Evolutionary conservation across 1,139 yeast species (phyloP).

Genomic region (Saccharomyces pastorianus): DNA sequence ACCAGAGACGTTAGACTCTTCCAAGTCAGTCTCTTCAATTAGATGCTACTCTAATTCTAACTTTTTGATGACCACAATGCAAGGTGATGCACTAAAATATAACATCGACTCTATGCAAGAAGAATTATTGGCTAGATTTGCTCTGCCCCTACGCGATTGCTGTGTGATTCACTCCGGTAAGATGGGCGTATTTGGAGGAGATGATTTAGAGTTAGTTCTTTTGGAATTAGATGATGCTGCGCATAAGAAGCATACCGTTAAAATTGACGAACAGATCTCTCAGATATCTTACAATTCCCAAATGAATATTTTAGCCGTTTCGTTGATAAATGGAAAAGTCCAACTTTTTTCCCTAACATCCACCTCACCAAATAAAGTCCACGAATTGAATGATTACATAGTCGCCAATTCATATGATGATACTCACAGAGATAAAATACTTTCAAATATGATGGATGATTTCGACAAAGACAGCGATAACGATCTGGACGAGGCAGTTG

Average conservation of each 20-base stretch:
- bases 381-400: conserved; percentile 39
- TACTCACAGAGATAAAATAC: conserved; percentile 16
- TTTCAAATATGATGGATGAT: conserved; percentile 17
- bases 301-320: conserved; percentile 53
- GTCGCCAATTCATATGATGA: conserved; percentile 31
- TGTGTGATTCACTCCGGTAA: conserved; percentile 63
- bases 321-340: conserved; percentile 61
- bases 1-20: conserved; percentile 28
- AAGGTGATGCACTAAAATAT: conserved; percentile 25
- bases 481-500: conserved; percentile 22
- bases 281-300: conserved; percentile 54
- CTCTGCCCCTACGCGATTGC: conserved; percentile 61
- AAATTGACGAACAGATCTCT: conserved; percentile 48
- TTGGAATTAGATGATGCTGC: conserved; percentile 42
- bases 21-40: conserved; percentile 18
- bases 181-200: conserved; percentile 67
- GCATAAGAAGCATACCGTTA: conserved; percentile 30
- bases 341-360: conserved; percentile 55
- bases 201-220: conserved; percentile 55
- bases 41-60: conserved; percentile 11
- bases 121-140: conserved; percentile 25
- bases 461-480: conserved; percentile 33
- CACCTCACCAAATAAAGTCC: conserved; percentile 35
- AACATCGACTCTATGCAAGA: conserved; percentile 11
- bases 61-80: conserved; percentile 21